Conservation (phyloP, 345 rosid genomes). For the Euphorbia pulcherrima region DNA sequence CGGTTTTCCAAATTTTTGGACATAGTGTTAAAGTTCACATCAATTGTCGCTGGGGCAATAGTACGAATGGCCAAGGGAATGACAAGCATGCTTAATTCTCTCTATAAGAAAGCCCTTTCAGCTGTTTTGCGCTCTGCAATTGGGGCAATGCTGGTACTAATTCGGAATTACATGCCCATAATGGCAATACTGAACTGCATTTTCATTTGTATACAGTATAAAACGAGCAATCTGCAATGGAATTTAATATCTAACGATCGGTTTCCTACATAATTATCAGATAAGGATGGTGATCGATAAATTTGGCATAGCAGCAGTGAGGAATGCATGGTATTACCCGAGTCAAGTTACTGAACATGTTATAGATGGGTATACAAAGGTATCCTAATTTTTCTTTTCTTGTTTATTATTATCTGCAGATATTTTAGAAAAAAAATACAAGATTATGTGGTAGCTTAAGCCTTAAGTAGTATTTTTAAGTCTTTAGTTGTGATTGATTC, state of each 20-base stretch:
- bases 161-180: too few species aligned
- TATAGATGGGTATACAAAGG: conserved; percentile 79
- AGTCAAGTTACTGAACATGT: conserved; percentile 50
- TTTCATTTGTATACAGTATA: too few species aligned
- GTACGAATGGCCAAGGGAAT: conserved; percentile 44
- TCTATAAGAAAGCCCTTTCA: too few species aligned
- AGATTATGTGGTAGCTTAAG: conserved; percentile 10
- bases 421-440: too few species aligned
- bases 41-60: conserved; percentile 30
- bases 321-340: conserved; percentile 68
- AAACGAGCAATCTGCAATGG: too few species aligned
- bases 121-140: conserved; percentile 58
- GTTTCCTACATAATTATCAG: too few species aligned
- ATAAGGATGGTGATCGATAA: too few species aligned
- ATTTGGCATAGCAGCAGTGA: too few species aligned
- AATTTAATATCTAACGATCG: too few species aligned
- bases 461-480: not conserved
- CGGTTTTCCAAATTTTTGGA: conserved; percentile 30
- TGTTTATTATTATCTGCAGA: not conserved
- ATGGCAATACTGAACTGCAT: too few species aligned
- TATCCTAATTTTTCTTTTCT: conserved; percentile 18
- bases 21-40: conserved; percentile 35
- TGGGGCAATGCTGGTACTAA: conserved; percentile 62
- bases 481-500: not conserved
- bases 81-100: conserved; percentile 36